Conservation (phyloP, 1,284 basidiomycete species). For the Veloporphyrellus conicus region DNA sequence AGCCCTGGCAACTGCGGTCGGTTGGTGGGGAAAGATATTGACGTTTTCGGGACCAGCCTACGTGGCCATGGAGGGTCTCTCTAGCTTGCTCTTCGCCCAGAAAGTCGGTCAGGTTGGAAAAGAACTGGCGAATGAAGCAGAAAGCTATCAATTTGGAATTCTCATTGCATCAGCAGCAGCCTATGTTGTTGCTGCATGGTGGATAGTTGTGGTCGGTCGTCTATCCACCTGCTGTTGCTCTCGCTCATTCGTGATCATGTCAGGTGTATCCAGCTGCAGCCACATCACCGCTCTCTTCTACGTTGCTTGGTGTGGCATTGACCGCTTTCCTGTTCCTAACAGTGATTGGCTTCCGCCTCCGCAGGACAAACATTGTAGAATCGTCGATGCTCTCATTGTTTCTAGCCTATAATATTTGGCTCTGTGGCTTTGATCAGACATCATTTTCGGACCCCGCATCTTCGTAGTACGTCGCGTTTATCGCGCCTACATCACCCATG, state of each 20-base stretch:
- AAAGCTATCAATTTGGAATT: slow-evolving; percentile 69
- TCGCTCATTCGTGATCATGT: slow-evolving; percentile 10
- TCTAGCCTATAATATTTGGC: slow-evolving; percentile 82
- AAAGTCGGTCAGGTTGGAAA: slow-evolving; percentile 72
- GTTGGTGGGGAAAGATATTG: slow-evolving; percentile 70
- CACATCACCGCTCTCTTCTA: slow-evolving; percentile 77
- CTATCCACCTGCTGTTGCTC: not conserved
- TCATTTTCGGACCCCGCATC: slow-evolving; percentile 66
- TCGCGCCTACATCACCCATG: not conserved
- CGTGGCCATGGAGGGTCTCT: slow-evolving; percentile 78
- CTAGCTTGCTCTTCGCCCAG: slow-evolving; percentile 76
- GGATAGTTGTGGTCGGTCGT: slow-evolving; percentile 67
- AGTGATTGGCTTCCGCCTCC: slow-evolving; percentile 82
- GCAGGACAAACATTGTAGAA: slow-evolving; percentile 90
- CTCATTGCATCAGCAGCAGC: slow-evolving; percentile 69
- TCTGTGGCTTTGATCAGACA: slow-evolving; percentile 71
- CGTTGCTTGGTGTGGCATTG: slow-evolving; percentile 72
- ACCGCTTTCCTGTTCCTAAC: slow-evolving; percentile 79
- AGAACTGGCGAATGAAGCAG: slow-evolving; percentile 63
- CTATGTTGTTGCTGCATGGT: slow-evolving; percentile 75
- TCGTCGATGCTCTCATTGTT: slow-evolving; percentile 83
- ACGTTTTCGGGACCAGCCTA: slow-evolving; percentile 72
- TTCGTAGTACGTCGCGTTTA: slow-evolving; percentile 57
- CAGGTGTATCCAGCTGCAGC: slow-evolving; percentile 78
- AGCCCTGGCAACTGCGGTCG: slow-evolving; percentile 52